Conservation (phyloP, 257 asterid genomes). For the Solanum pennellii region DNA sequence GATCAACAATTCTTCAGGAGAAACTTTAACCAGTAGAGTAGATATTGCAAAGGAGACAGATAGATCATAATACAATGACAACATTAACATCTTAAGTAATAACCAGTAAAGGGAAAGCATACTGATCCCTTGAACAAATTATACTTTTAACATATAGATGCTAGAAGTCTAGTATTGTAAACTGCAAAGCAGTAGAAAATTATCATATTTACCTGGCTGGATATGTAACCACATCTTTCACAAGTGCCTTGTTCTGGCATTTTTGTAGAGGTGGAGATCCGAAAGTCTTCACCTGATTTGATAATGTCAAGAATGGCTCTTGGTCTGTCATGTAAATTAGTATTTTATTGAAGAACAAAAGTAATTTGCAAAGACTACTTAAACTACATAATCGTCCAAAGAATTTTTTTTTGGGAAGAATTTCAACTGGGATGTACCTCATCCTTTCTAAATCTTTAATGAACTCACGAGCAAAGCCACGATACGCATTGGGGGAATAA, state of each 20-base stretch:
- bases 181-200: neutral
- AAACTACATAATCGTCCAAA: neutral
- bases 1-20: neutral
- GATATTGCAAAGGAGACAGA: neutral
- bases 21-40: neutral
- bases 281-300: slow-evolving; percentile 88
- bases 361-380: neutral
- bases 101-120: neutral
- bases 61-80: neutral
- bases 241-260: slow-evolving; percentile 98
- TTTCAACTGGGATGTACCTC: slow-evolving; percentile 29
- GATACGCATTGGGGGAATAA: slow-evolving; percentile 96
- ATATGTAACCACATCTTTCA: slow-evolving; percentile 90
- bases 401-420: neutral
- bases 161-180: neutral
- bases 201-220: slow-evolving; percentile 68
- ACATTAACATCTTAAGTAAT: neutral
- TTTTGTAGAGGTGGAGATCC: slow-evolving; percentile 80
- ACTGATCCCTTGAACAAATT: neutral
- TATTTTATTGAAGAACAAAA: neutral
- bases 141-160: neutral
- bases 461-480: slow-evolving; percentile 98
- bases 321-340: slow-evolving; percentile 38
- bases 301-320: slow-evolving; percentile 90
- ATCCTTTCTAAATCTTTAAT: slow-evolving; percentile 93